A percentile compares a stretch with the other conserved stretches of the same genome.
phyloP scores from a whole-genome alignment of 352 stramenopile species.

The Globisporangium cystogenes region DNA sequence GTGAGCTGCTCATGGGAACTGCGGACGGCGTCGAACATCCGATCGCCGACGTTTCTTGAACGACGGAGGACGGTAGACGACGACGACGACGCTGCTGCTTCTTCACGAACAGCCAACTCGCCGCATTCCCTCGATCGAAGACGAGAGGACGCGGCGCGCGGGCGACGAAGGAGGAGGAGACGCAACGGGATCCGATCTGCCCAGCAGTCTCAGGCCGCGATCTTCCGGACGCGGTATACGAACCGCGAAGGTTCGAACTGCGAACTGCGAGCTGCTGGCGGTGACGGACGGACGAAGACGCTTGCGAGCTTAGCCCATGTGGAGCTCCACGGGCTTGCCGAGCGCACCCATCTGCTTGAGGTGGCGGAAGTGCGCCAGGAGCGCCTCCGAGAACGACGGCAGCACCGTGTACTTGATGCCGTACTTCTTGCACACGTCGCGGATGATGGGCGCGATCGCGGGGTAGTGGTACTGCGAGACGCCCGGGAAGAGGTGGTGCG shows the following conservation, averaged over 20 bases:
- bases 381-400: constrained; percentile 70
- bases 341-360: constrained; percentile 86
- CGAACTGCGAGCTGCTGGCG: background rate
- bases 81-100: background rate
- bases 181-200: background rate
- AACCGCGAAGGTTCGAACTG: too few relatives aligned
- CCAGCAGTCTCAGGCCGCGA: background rate
- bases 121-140: background rate
- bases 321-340: constrained; percentile 69
- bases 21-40: background rate
- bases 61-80: too few relatives aligned
- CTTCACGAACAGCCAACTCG: background rate
- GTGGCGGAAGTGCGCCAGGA: constrained; percentile 85
- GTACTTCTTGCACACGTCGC: constrained; percentile 91
- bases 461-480: constrained; percentile 94
- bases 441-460: constrained; percentile 90
- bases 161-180: background rate
- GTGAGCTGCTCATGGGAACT: background rate
- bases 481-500: constrained; percentile 90
- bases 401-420: constrained; percentile 91
- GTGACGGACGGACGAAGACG: background rate
- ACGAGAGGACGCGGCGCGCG: background rate
- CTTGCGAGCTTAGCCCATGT: constrained; percentile 70
- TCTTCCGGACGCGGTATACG: too few relatives aligned
- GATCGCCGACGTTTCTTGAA: too few relatives aligned